Base-by-base conservation (phyloP, 768 basidiomycete species). In the Mycena rosella region DNA sequence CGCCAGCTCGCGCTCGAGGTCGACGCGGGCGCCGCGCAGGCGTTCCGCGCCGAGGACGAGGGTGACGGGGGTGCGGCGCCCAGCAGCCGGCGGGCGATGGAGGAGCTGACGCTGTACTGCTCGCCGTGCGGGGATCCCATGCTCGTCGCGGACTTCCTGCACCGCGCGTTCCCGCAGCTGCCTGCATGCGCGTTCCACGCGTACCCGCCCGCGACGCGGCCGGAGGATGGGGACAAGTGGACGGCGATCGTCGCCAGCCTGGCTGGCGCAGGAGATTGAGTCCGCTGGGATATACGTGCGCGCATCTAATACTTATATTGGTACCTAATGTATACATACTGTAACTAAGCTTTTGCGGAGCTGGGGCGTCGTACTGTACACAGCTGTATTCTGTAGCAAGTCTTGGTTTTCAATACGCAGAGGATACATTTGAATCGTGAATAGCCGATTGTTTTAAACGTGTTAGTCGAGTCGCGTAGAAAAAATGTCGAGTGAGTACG, bases 71-170 rank as follows among this genome's bases (percentile, higher is more conserved):
- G 3, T n/a, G 34, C 5, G n/a, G 26, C 18, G 30, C 22, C 18
- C 47, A 18, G n/a, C 29, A 36, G 30, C 38, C 27, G 26, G 18
- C 59, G 58, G 32, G 18, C 44, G 42, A 57, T 63, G 58, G 63
- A 71, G 47, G 62, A 65, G 5, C n/a, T 71, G 26, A 60, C 18
- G 32, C 65, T 71, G 9, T 65, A 57, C 22, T 65, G 63, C 56
- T 59, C 70, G 48, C 70, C 70, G 18, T 71, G 70, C 40, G 70
- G 66, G 30, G 63, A 68, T 29, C 66, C 70, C 6, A 24, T 18
- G 44, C 57, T 68, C 48, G 70, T 71, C 40, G 53, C 58, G 0
- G 58, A 49, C 3, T 71, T 71, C 36, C 49, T 71, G 7, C 61
- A 65, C 3, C 30, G n/a, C n/a, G 70, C 66, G 57, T 71, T 71